Evolutionary conservation across 331 rosid genomes (phyloP).

Genomic region (Malus hybrid): DNA sequence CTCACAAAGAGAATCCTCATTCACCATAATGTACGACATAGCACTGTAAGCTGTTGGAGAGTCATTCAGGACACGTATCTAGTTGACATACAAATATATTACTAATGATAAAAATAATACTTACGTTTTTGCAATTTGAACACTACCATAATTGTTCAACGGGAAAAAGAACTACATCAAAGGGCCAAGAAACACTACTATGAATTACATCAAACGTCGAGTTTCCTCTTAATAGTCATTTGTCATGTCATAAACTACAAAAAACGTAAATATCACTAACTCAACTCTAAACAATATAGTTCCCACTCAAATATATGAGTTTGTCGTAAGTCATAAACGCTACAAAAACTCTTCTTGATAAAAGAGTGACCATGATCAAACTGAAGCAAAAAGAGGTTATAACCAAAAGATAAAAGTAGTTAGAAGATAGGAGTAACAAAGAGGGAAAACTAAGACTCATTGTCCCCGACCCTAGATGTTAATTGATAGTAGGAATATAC

Average conservation of each 20-base stretch:
- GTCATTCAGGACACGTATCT: background rate
- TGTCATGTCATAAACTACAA: background rate
- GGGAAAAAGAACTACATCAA: background rate
- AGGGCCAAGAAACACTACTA: too few species aligned
- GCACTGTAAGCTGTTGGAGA: too few species aligned
- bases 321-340: background rate
- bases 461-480: background rate
- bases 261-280: background rate
- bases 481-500: background rate
- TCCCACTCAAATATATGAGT: background rate
- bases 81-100: too few species aligned
- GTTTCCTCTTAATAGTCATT: too few species aligned
- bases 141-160: too few species aligned
- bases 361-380: too few species aligned
- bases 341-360: background rate
- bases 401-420: background rate
- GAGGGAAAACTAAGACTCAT: background rate
- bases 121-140: too few species aligned
- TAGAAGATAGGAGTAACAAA: background rate
- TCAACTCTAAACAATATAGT: background rate
- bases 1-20: too few species aligned
- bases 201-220: background rate
- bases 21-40: background rate
- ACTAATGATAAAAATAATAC: too few species aligned
- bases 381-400: too few species aligned